Percentiles rank a stretch among this genome's conserved stretches.
Conservation (phyloP, 768 basidiomycete species). For the Mycena latifolia region DNA sequence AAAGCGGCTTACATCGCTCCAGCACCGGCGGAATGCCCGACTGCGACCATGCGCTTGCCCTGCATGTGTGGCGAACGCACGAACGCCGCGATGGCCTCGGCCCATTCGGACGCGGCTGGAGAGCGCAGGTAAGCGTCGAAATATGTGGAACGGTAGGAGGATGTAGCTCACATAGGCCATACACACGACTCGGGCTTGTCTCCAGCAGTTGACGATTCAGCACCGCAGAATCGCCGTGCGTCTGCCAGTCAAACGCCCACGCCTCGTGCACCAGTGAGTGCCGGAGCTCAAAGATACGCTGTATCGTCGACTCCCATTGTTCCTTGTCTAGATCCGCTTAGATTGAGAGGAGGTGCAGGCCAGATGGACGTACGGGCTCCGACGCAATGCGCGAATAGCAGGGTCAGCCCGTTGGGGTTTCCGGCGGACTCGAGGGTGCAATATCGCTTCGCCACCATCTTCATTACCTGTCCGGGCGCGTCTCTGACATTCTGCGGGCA, state of each 20-base stretch:
- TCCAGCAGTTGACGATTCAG: slow-evolving; percentile 52
- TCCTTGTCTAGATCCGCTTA: slow-evolving; percentile 58
- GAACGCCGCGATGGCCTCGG: slow-evolving; percentile 50
- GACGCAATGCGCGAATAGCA: slow-evolving; percentile 33
- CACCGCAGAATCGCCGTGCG: slow-evolving; percentile 61
- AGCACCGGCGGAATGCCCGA: slow-evolving; percentile 62
- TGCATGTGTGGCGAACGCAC: slow-evolving; percentile 44
- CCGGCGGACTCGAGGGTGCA: not conserved
- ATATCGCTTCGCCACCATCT: slow-evolving; percentile 30
- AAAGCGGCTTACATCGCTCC: slow-evolving; percentile 48
- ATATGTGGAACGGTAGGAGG: not conserved
- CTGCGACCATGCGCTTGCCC: slow-evolving; percentile 51
- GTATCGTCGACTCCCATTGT: slow-evolving; percentile 64
- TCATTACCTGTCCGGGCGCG: slow-evolving; percentile 14
- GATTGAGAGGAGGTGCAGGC: not conserved
- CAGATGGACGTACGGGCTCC: slow-evolving; percentile 20
- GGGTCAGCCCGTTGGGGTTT: slow-evolving; percentile 4
- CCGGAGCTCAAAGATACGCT: slow-evolving; percentile 50
- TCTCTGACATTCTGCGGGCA: slow-evolving; percentile 30
- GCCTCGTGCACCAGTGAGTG: slow-evolving; percentile 53
- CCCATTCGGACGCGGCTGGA: slow-evolving; percentile 56
- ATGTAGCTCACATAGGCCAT: slow-evolving; percentile 43
- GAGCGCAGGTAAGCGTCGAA: not conserved
- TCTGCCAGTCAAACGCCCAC: slow-evolving; percentile 66
- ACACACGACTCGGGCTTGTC: slow-evolving; percentile 48